phyloP scores from a whole-genome alignment of 306 rosid species.

The Casuarina cunninghamiana region DNA sequence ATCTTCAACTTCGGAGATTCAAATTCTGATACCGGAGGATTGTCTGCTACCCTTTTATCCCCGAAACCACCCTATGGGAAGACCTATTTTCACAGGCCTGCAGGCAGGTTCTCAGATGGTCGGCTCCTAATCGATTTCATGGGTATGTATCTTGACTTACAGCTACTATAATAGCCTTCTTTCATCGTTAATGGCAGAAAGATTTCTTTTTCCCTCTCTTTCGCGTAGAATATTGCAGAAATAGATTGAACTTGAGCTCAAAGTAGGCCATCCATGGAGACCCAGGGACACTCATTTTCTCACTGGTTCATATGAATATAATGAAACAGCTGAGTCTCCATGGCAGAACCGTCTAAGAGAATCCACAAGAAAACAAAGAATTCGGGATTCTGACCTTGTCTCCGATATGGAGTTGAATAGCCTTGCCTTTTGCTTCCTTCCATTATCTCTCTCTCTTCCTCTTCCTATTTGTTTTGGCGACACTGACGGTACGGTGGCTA shows the following conservation, averaged over 20 bases:
- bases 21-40: slow-evolving; percentile 55
- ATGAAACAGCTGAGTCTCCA: background rate
- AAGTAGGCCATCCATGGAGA: background rate
- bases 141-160: slow-evolving; percentile 24
- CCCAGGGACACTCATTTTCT: background rate
- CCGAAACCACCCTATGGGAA: slow-evolving; percentile 44
- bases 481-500: too few relatives aligned
- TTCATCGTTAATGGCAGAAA: background rate
- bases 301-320: background rate
- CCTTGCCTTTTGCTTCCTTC: too few relatives aligned
- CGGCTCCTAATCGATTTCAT: slow-evolving; percentile 48
- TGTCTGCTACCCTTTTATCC: slow-evolving; percentile 28
- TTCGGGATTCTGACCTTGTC: too few relatives aligned
- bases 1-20: slow-evolving; percentile 58
- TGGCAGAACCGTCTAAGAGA: too few relatives aligned
- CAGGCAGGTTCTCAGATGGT: slow-evolving; percentile 48
- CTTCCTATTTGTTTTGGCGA: too few relatives aligned
- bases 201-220: background rate
- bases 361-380: too few relatives aligned
- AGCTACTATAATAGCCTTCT: background rate
- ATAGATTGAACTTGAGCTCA: background rate
- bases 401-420: too few relatives aligned
- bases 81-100: slow-evolving; percentile 40
- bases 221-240: background rate
- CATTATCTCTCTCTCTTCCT: too few relatives aligned